Evolutionary conservation across 345 rosid species (phyloP), one percentile per base, ranked within the genome.

Genomic region (Leavenworthia alabamica): DNA sequence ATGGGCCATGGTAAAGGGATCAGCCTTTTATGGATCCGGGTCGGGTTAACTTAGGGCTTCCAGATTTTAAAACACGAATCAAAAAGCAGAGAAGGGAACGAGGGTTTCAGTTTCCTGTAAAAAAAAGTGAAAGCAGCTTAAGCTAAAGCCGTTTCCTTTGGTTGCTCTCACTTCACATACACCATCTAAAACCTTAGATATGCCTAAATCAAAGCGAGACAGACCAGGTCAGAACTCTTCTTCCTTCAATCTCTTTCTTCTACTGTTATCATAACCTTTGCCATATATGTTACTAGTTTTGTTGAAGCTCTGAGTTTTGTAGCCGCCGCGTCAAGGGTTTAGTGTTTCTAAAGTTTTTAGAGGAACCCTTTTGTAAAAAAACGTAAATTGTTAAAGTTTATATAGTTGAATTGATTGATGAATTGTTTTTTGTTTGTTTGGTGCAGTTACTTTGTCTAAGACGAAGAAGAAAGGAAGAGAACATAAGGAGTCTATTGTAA

Each of bases 151-250:
- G 67, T 61, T 59, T 17, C 1, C 46, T 60, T 51, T 32, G 46
- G 32, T 51, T 59, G 9, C 53, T 51, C 54, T 57, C 71, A 28
- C 37, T 15, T 19, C 43, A 23, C 5, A 29, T 1, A 5, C 39
- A 22, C 14, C 55, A 33, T 43, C 53, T 23, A 1, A 45, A 54
- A 61, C 67, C 46, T 31, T 35, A 39, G 57, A 9, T 17, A 93
- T 93, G 99, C 97, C 99, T 7, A 93, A 89, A 82, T 93, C 99
- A 19, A 93, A 87, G 86, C 79, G 99, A 35, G 83, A 93, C 72
- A 78, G 76, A 58, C 65, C 83, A 78, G 95, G 98, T 89, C 12
- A 14, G 57, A 10, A 43, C 51, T 60, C 33, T 15, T 13, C 51
- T 39, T 43, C 36, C 12, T 31, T 14, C 11, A 1, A 31, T 40